Percentiles rank a stretch among this genome's conserved stretches.
Evolutionary conservation across 768 basidiomycete species (phyloP).

Genomic region (Lepiota brunneoincarnata): DNA sequence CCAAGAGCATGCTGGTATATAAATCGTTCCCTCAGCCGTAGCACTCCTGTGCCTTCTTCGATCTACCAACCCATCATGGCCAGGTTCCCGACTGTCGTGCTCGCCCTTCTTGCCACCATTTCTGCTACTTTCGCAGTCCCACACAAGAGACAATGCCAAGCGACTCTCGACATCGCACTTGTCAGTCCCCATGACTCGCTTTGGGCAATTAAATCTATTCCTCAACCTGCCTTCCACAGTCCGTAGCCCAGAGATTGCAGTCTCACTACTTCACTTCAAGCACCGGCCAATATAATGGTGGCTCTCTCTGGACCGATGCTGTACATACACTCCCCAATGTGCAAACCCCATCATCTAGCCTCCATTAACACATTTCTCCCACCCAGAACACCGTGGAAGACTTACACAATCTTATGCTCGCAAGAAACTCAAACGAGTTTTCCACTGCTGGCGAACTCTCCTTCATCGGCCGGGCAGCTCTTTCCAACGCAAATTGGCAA

Average conservation of each 20-base stretch:
- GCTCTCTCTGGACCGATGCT: constrained; percentile 55
- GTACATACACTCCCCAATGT: constrained; percentile 25
- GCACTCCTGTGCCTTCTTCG: too few relatives aligned
- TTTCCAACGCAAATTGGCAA: constrained; percentile 40
- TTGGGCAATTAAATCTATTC: constrained; percentile 10
- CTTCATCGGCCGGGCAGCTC: constrained; percentile 42
- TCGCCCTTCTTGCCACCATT: constrained; percentile 8
- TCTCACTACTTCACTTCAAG: constrained; percentile 37
- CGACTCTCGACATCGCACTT: constrained; percentile 18
- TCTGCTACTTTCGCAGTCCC: neutral
- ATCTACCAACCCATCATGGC: neutral
- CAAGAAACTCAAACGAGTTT: constrained; percentile 39
- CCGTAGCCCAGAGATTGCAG: constrained; percentile 33
- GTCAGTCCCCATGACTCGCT: constrained; percentile 10
- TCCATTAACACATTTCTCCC: neutral
- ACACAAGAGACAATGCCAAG: constrained; percentile 9
- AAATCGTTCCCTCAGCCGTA: too few relatives aligned
- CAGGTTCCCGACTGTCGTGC: neutral
- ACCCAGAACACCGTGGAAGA: constrained; percentile 54
- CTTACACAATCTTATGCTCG: constrained; percentile 57
- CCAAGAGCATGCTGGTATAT: too few relatives aligned
- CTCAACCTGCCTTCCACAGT: neutral
- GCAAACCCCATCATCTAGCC: too few relatives aligned
- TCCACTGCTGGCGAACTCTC: constrained; percentile 39
- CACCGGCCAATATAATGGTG: constrained; percentile 44